These are phyloP conservation scores for Calonectria pseudoturangicola DNA, from an alignment of 2,329 filamentous ascomycete genomes.

Conservation along the genomic window DNA sequence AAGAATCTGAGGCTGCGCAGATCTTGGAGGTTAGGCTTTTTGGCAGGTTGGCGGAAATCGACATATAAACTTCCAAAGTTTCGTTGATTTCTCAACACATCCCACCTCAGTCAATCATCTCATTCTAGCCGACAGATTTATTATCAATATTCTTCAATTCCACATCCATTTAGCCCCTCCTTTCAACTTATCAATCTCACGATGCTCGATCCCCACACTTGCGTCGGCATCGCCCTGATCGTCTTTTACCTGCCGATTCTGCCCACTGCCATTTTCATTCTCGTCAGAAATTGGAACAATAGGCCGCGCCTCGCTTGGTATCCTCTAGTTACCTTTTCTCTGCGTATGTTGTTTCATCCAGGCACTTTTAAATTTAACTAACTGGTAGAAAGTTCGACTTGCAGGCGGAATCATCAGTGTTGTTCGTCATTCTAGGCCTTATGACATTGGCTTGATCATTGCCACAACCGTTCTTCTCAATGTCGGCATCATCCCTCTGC, in stretches of 20 bases:
- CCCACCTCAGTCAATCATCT: background rate
- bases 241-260: slow-evolving; percentile 44
- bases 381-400: slow-evolving; percentile 50
- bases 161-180: background rate
- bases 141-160: background rate
- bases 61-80: background rate
- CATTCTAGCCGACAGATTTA: background rate
- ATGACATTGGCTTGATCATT: slow-evolving; percentile 50
- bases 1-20: background rate
- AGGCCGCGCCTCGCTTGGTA: slow-evolving; percentile 46
- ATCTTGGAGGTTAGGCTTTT: background rate
- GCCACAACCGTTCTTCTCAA: slow-evolving; percentile 55
- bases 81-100: background rate
- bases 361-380: no score
- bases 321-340: slow-evolving; percentile 35
- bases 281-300: slow-evolving; percentile 41
- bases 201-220: slow-evolving; percentile 40
- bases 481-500: slow-evolving; percentile 55
- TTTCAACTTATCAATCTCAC: background rate
- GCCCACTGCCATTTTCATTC: slow-evolving; percentile 42
- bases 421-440: slow-evolving; percentile 45
- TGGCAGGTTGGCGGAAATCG: background rate
- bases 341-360: background rate
- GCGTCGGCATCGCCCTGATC: slow-evolving; percentile 45
- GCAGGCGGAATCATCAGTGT: slow-evolving; percentile 55